phyloP scores from a whole-genome alignment of 345 rosid species.

The Kernera saxatilis region DNA sequence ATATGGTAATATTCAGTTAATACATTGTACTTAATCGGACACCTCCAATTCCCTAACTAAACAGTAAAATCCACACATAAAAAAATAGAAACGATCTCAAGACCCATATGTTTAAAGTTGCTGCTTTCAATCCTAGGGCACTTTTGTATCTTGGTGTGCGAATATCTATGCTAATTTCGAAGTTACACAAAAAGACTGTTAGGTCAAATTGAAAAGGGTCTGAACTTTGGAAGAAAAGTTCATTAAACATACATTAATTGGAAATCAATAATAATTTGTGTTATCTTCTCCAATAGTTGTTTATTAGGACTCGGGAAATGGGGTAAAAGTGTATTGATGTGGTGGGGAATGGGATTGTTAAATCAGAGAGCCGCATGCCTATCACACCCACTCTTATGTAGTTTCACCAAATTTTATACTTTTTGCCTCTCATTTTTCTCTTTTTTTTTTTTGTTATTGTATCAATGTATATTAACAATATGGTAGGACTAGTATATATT shows the following conservation, averaged over 20 bases:
- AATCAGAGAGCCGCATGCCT: conserved; percentile 7
- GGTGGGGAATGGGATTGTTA: not conserved
- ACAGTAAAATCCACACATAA: not conserved
- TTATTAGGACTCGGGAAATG: not conserved
- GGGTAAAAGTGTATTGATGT: conserved; percentile 1
- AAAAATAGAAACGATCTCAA: not conserved
- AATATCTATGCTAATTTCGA: not conserved
- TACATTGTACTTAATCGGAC: too few relatives aligned
- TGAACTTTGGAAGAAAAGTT: conserved; percentile 3
- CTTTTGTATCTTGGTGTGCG: not conserved
- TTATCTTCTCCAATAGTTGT: not conserved
- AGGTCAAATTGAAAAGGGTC: not conserved
- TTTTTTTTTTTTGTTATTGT: not conserved
- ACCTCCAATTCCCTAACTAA: too few relatives aligned
- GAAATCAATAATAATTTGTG: not conserved
- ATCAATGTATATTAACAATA: not conserved
- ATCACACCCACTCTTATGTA: conserved; percentile 9
- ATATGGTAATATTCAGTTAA: not conserved
- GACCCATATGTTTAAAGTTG: not conserved
- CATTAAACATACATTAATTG: not conserved
- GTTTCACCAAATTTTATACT: not conserved
- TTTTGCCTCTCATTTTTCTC: not conserved
- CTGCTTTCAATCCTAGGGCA: not conserved
- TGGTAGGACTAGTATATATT: not conserved
- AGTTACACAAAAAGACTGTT: not conserved